A percentile compares a stretch with the other conserved stretches of the same genome.
Conservation (phyloP, 2,329 filamentous ascomycete genomes). For the Xylaria digitata region DNA sequence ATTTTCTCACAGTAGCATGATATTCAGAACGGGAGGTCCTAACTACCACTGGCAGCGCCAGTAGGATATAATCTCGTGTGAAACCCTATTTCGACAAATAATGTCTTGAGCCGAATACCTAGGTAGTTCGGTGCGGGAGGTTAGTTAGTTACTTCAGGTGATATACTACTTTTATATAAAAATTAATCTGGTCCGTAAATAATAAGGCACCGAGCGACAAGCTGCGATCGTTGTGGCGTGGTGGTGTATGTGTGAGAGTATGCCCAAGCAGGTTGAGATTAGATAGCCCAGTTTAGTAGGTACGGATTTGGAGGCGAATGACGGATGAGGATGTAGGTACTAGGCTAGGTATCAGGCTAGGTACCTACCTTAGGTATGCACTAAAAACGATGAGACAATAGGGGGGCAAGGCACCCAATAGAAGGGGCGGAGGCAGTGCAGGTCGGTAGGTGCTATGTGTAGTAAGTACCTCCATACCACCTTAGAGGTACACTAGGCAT, state of each 20-base stretch:
- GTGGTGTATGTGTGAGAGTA: conserved; percentile 20
- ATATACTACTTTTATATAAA: conserved; percentile 3
- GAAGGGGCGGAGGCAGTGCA: conserved; percentile 17
- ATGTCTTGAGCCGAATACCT: neutral
- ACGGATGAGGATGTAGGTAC: neutral
- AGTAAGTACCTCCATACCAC: no score
- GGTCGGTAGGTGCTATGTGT: no score
- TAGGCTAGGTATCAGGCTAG: no score
- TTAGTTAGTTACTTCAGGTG: neutral
- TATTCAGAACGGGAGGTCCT: conserved; percentile 12
- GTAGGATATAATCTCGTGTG: neutral
- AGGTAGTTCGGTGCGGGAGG: neutral
- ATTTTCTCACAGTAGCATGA: conserved; percentile 24
- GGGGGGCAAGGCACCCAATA: neutral
- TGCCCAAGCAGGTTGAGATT: neutral
- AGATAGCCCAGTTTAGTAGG: neutral
- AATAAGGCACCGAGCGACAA: neutral
- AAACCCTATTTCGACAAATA: conserved; percentile 33
- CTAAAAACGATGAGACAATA: conserved; percentile 3
- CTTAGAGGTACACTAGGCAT: no score
- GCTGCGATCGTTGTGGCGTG: neutral
- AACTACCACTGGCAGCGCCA: conserved; percentile 14
- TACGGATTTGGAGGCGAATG: neutral
- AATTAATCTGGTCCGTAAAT: conserved; percentile 4
- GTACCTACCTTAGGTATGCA: neutral